phyloP scores from a whole-genome alignment of 192 early-diverging fungal species.

The Rhizoclosmatium sp. region DNA sequence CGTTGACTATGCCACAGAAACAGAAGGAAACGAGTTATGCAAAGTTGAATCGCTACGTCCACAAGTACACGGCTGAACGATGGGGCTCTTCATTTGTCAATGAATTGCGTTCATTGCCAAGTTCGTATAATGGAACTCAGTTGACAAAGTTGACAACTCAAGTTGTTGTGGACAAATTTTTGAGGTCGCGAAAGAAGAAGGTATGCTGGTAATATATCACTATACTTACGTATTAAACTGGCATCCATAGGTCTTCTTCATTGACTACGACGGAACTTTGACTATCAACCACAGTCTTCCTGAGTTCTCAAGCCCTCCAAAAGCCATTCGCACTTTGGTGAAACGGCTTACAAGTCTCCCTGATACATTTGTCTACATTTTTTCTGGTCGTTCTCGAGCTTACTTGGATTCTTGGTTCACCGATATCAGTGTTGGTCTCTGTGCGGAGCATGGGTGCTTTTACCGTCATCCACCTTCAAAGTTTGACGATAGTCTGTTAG shows the following conservation, averaged over 20 bases:
- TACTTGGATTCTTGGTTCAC: constrained; percentile 94
- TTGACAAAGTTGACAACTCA: constrained; percentile 66
- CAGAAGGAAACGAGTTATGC: constrained; percentile 83
- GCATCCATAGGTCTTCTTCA: constrained; percentile 68
- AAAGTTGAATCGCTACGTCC: constrained; percentile 93
- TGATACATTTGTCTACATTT: constrained; percentile 94
- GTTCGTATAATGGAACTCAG: constrained; percentile 70
- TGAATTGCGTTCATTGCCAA: constrained; percentile 77
- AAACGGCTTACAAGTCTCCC: constrained; percentile 73
- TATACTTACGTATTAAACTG: constrained; percentile 1
- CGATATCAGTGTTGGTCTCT: constrained; percentile 86
- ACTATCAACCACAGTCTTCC: constrained; percentile 82
- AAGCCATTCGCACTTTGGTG: constrained; percentile 73
- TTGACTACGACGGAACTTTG: constrained; percentile 98
- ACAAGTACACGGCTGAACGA: constrained; percentile 95
- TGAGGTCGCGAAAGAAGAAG: constrained; percentile 68
- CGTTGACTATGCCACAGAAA: constrained; percentile 91
- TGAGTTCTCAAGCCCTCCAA: constrained; percentile 91
- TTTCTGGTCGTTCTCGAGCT: constrained; percentile 89
- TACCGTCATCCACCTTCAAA: constrained; percentile 83
- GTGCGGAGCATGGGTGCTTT: constrained; percentile 98
- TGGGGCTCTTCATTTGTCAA: constrained; percentile 96
- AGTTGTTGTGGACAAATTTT: constrained; percentile 62
- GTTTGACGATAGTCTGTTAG: constrained; percentile 11
- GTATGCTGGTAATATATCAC: constrained; percentile 28